Base-by-base conservation (phyloP, 495 filamentous ascomycete species). In the Tuber aestivum region DNA sequence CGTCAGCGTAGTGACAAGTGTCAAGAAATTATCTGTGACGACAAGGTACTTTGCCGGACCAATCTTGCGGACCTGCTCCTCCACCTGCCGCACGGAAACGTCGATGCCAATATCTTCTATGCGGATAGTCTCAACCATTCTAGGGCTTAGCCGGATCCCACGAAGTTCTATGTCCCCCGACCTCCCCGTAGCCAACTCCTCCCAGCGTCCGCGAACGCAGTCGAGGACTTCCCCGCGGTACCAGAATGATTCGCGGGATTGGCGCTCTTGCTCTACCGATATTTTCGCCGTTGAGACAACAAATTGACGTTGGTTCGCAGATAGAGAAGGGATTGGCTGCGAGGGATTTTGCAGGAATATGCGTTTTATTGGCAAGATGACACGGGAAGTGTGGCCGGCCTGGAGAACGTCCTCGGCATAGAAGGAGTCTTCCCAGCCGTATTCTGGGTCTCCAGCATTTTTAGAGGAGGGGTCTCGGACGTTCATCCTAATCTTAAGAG, bases 211-310 rank as follows among this genome's bases (percentile, higher is more conserved):
- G 7, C 85, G 85, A 3, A 97, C 83, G 35, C 87, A 86, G 75
- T 92, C 91, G 16, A 97, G 87, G 2, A 97, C 87, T 81, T 91
- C 91, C 81, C 96, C 92, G 10, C 94, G 89, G 85, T 93, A 97
- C 94, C 94, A 97, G 84, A 97, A 97, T 2, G 91, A 90, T 85
- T 97, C 93, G 56, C 94, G 88, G 65, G 87, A 91, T 10, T 90
- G 89, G 45, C 91, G 89, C 84, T 97, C 94, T 38, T 87, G 89
- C 75, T 95, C 92, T 2, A 93, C 91, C 0, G 92, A 90, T 70
- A 92, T 87, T 78, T 93, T 92, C 76, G 89, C 88, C 65, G 91
- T 90, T 81, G 91, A 94, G 70, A 97, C 92, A 35, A 97, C 92
- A 78, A 95, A 97, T 83, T 97, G 94, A 18, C 93, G 88, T 80